phyloP scores from a whole-genome alignment of 2,329 filamentous ascomycete species.

The Nigrospora oryzae region DNA sequence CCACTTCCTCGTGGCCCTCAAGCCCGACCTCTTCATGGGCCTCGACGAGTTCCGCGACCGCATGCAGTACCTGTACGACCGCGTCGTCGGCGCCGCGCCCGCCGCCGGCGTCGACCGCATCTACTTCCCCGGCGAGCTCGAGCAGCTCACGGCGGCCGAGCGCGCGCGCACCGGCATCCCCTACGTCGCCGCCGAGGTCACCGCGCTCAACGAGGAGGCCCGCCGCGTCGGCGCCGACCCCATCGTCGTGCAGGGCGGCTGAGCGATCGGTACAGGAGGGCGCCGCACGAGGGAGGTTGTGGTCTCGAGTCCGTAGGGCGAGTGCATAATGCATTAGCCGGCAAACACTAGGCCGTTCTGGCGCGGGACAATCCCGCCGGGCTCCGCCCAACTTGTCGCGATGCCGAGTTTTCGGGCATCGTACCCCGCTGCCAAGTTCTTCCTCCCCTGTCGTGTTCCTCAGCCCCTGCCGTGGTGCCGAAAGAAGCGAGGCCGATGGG shows the following conservation, averaged over 20 bases:
- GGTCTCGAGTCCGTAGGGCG: no score
- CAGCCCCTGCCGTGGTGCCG: no score
- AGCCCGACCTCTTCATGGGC: constrained; percentile 66
- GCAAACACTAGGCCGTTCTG: no score
- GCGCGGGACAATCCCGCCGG: no score
- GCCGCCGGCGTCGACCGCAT: constrained; percentile 48
- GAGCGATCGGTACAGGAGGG: no score
- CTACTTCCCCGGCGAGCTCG: constrained; percentile 55
- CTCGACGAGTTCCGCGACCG: constrained; percentile 60
- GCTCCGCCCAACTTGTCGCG: no score
- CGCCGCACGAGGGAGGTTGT: no score
- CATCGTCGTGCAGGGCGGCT: constrained; percentile 12
- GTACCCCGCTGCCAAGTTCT: no score
- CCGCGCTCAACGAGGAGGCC: constrained; percentile 46
- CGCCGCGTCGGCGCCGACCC: constrained; percentile 28
- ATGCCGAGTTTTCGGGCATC: no score
- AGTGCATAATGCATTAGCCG: no score
- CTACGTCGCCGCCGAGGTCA: constrained; percentile 46
- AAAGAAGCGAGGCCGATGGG: no score
- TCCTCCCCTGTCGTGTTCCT: no score
- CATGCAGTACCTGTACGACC: constrained; percentile 46
- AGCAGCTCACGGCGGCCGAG: constrained; percentile 43
- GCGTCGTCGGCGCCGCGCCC: constrained; percentile 44
- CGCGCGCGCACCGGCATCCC: constrained; percentile 49
- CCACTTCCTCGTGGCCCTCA: constrained; percentile 65